phyloP scores from a whole-genome alignment of 768 basidiomycete species.

The Hypholoma fasciculare region DNA sequence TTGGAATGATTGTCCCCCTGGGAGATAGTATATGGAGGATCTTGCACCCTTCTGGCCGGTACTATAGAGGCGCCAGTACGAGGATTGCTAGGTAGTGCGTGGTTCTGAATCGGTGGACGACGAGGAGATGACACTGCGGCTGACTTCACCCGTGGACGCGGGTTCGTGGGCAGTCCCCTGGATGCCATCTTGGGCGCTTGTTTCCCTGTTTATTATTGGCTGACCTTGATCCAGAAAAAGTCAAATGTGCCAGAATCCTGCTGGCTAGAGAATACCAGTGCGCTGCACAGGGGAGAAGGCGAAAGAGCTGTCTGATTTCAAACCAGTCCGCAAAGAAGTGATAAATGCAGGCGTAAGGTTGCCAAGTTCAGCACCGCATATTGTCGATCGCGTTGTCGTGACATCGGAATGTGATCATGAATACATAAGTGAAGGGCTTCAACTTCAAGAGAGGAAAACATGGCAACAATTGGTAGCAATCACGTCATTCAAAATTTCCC shows the following conservation, averaged over 20 bases:
- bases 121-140: not conserved
- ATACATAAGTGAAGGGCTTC: no score
- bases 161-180: conserved; percentile 24
- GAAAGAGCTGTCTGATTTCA: conserved; percentile 3
- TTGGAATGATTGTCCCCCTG: not conserved
- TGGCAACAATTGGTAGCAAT: conserved; percentile 14
- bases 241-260: conserved; percentile 15
- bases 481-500: conserved; percentile 9
- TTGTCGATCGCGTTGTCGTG: conserved; percentile 15
- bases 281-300: conserved; percentile 14
- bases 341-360: not conserved
- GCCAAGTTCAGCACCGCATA: not conserved
- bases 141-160: conserved; percentile 17
- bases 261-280: conserved; percentile 16
- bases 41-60: not conserved
- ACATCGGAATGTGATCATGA: not conserved
- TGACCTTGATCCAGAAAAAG: not conserved
- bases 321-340: not conserved
- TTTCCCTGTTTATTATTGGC: not conserved
- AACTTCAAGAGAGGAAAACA: no score
- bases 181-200: conserved; percentile 12
- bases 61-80: conserved; percentile 5
- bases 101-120: not conserved
- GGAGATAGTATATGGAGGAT: not conserved
- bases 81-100: conserved; percentile 7